Conservation (phyloP, 441 rosid genomes). For the Croton setiger region DNA sequence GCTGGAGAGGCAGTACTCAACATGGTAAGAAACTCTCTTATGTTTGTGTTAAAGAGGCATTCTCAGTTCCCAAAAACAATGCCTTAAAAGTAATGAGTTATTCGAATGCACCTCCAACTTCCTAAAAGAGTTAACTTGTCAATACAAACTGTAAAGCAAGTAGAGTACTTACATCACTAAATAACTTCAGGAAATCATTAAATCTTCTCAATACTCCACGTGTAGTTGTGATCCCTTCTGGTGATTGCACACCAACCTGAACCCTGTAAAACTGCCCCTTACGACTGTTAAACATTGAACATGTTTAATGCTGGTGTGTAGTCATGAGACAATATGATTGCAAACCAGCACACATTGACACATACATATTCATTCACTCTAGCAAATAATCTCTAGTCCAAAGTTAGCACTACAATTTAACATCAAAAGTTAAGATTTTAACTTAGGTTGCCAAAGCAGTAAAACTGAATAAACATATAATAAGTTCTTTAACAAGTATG, state of each 20-base stretch:
- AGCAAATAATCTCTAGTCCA: not conserved
- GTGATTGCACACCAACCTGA: constrained; percentile 90
- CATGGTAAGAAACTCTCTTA: not conserved
- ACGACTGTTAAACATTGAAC: constrained; percentile 47
- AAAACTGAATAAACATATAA: not conserved
- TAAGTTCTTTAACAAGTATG: constrained; percentile 5
- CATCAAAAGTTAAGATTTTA: not conserved
- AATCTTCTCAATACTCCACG: constrained; percentile 86
- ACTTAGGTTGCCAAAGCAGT: not conserved
- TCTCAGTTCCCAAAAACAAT: constrained; percentile 3
- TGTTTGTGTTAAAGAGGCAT: not conserved
- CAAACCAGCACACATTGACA: not conserved
- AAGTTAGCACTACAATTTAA: not conserved
- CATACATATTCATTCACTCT: not conserved
- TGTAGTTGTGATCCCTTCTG: constrained; percentile 73
- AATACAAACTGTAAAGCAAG: constrained; percentile 9
- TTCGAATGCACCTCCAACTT: constrained; percentile 11
- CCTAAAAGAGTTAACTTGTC: not conserved
- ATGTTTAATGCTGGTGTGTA: constrained; percentile 10
- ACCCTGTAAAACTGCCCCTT: constrained; percentile 99
- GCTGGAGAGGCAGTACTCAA: constrained; percentile 42
- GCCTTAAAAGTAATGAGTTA: not conserved
- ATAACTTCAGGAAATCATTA: constrained; percentile 86
- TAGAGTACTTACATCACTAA: constrained; percentile 58
- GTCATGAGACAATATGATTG: not conserved